Evolutionary conservation across 2,329 filamentous ascomycete species (phyloP), one percentile per base, ranked within the genome.

Genomic region (Ophiostoma sp.): DNA sequence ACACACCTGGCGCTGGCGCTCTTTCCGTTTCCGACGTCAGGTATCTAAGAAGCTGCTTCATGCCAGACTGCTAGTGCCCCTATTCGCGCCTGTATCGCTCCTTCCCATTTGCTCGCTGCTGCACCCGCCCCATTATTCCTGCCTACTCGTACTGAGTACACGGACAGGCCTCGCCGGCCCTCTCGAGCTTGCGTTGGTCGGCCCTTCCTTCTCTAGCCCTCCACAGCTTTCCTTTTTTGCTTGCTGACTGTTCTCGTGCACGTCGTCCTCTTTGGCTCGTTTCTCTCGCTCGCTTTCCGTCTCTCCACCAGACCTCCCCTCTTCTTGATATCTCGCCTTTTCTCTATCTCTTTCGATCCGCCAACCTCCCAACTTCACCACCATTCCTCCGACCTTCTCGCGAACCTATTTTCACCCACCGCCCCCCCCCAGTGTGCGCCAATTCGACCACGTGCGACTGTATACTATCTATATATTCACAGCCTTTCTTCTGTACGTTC

Each of bases 191-290:
- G 64, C 64, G 45, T 49, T n/a, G 47, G 63, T 36, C 62, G 47
- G 47, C 63, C 60, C 62, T 47, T 60, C 67, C 63, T 66, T 68
- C 52, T 66, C n/a, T 66, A n/a, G 63, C 63, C 49, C 60, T 65
- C 67, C 67, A 68, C 63, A 68, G 64, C 64, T 68, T 66, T 66
- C 49, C 45, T 63, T 65, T 45, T 65, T 40, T 47, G 18, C 27
- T 58, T 58, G 52, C 52, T 58, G 52, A 38, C 55, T 60, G 55
- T 38, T 60, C 55, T 5, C 49, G n/a, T 52, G n/a, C 49, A 52
- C 49, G n/a, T 52, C 12, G 8, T n/a, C 49, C 45, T 58, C n/a
- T 49, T 63, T 65, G 38, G 66, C 64, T 58, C 64, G 64, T 60
- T 47, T 47, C 66, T 60, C 64, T 62, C 16, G 45, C 27, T 14